Base-by-base conservation (phyloP, 306 rosid species). In the Rubus idaeus region DNA sequence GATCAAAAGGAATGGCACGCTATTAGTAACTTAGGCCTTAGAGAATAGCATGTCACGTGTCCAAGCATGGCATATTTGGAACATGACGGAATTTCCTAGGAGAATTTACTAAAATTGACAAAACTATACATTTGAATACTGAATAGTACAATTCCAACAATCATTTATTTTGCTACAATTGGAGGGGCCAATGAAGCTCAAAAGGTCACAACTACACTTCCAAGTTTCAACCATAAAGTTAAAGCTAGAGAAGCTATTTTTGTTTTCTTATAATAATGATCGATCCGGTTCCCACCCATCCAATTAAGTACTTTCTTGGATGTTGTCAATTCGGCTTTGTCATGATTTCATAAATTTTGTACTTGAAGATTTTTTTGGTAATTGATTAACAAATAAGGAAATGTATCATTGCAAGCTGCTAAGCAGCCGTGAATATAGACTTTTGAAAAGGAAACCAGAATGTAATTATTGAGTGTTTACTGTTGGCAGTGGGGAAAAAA, bases 261-360 rank as follows among this genome's bases (percentile, higher is more conserved):
- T 55, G 12, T 8, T 20, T 11, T 60, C 13, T 13, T n/a, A 45
- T 20, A 0, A 18, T 53, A 20, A 52, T 46, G 35, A 30, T 30
- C 35, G 35, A 30, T 30, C 35, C 35, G 35, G 35, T 5, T 53
- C n/a, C 61, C 63, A 71, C 75, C 61, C 0, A 35, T 9, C 46
- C 2, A 41, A 11, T 52, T 37, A 14, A 30, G 35, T 30, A 30
- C 35, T 11, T 35, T 30, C 1, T 30, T 70, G 26, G 21, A 30
- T 50, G 13, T 39, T 71, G 4, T n/a, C 20, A 0, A 5, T 71
- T 17, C 7, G 49, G 4, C n/a, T 56, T 20, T 58, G 67, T 23
- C 77, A 73, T 56, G 77, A 56, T 21, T 42, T 73, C 44, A 41
- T 44, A 57, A 21, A 6, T 57, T 57, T 23, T 42, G 42, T 21